Evolutionary conservation across 129 eudicot species (phyloP), one percentile per base, ranked within the genome.

Genomic region (Gnaphalium uliginosum): DNA sequence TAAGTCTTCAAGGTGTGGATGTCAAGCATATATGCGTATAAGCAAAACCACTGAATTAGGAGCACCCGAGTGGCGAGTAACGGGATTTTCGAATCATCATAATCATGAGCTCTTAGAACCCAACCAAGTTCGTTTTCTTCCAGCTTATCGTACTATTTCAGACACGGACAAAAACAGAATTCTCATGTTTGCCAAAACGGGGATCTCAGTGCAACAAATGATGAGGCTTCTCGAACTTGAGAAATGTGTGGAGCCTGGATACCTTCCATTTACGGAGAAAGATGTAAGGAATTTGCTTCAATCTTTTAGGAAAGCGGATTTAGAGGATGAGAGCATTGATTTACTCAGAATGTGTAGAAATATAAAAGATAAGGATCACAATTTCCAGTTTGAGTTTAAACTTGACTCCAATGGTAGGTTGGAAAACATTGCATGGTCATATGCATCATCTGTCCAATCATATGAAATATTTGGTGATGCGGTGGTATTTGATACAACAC

Each of bases 341-440:
- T 84, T 91, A 30, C 83, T 91, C 41, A 87, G 86, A 82, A 91
- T 95, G 99, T 95, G 99, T 82, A 89, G 96, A 74, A 91, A 86
- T 77, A 95, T 89, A 14, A 95, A 91, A 85, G 97, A 95, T 37
- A 91, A 86, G 74, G 99, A 95, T 72, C 94, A 88, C 27, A 91
- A 89, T 82, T 95, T 95, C 76, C 96, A 79, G 41, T 91, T 83
- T 80, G 97, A 91, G 71, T 95, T 76, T 85, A 82, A 87, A 9
- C 82, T 89, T 27, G 99, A 95, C 84, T 78, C 86, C 29, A 87
- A 68, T 76, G 86, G 86, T 39, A 84, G 89, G 63, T 75, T 95
- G 87, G 99, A 89, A 75, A 91, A 95, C 69, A 89, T 95, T 64
- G 97, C 99, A 37, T 95, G 99, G 99, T 95, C 99, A 62, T 95